Evolutionary conservation across 106 monocot genomes (phyloP), one percentile per base, ranked within the genome.

Genomic region (Xerophyta viscosa): DNA sequence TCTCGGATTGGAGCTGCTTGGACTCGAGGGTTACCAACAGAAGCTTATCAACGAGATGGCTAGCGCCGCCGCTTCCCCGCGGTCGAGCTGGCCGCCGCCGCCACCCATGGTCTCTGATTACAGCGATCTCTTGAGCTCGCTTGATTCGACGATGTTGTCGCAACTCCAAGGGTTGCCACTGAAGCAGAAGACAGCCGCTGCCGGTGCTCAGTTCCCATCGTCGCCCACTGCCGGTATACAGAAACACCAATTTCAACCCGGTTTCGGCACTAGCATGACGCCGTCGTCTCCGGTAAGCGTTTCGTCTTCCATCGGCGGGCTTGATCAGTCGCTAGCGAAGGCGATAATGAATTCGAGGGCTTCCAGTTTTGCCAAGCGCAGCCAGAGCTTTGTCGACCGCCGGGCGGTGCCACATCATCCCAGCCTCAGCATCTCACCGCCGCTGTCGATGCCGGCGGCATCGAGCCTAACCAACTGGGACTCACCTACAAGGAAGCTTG

Each of bases 351-450:
- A 80, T 49, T 77, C 88, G 0, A 71, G 88, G 54, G 61, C 88
- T 3, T 63, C 80, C 0, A 77, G 81, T 0, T 81, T 94, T 33
- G 77, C 78, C 0, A 80, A 89, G 63, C 71, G 89, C 14, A 96
- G 94, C 73, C 81, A 85, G 73, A 96, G 94, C 73, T 96, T 96
- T 53, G 45, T 58, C 48, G 94, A 96, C 65, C 88, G 81, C n/a
- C 69, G 76, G 0, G 63, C 61, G 0, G 46, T 25, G 0, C 57
- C 50, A 13, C 61, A 60, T n/a, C 54, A 65, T 0, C 44, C 70
- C 2, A 36, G 39, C 36, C 44, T 66, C 24, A 46, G 4, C 29
- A 31, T 36, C 37, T 66, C 29, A 41, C 61, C 0, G 28, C 63
- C 0, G 26, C 77, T 0, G 36, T 51, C 7, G 50, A 55, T 1